These are phyloP conservation scores for Pseudogymnoascus sp. DNA, from an alignment of 2,329 filamentous ascomycete species.

Conservation along the genomic window DNA sequence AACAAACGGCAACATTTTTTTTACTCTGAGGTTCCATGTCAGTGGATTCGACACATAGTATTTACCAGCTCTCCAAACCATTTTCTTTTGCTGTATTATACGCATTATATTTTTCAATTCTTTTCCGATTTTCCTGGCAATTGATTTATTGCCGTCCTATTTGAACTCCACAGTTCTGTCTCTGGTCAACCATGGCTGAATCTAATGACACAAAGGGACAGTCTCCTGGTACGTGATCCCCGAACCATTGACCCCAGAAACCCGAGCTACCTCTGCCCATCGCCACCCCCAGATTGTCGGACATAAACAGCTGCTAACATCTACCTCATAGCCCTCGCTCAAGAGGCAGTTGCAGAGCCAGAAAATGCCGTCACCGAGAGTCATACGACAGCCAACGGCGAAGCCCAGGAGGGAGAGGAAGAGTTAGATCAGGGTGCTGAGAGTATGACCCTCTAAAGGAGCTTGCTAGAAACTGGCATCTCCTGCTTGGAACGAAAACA, in stretches of 20 bases:
- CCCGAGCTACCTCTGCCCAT: not conserved
- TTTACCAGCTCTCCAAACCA: constrained; percentile 14
- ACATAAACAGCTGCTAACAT: not conserved
- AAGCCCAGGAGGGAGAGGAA: constrained; percentile 23
- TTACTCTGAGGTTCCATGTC: constrained; percentile 8
- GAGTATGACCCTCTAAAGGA: constrained; percentile 23
- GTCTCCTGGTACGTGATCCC: constrained; percentile 24
- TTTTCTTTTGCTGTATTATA: constrained; percentile 13
- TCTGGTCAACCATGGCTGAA: constrained; percentile 26
- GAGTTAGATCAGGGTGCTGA: constrained; percentile 26
- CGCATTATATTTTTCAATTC: constrained; percentile 11
- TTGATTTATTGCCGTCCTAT: constrained; percentile 13
- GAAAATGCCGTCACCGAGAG: constrained; percentile 19
- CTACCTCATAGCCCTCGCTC: not conserved
- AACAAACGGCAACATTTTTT: constrained; percentile 12
- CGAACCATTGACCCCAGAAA: not conserved
- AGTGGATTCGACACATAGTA: constrained; percentile 7
- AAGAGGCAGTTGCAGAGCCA: constrained; percentile 15
- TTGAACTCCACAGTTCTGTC: constrained; percentile 7
- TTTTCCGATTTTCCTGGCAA: constrained; percentile 13
- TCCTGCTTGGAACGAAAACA: not conserved
- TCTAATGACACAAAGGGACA: constrained; percentile 26
- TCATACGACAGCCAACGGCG: constrained; percentile 23
- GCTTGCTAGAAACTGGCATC: not conserved
- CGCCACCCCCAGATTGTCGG: not conserved